phyloP scores from a whole-genome alignment of 2,329 filamentous ascomycete species.

The Leptographium radiaticola region DNA sequence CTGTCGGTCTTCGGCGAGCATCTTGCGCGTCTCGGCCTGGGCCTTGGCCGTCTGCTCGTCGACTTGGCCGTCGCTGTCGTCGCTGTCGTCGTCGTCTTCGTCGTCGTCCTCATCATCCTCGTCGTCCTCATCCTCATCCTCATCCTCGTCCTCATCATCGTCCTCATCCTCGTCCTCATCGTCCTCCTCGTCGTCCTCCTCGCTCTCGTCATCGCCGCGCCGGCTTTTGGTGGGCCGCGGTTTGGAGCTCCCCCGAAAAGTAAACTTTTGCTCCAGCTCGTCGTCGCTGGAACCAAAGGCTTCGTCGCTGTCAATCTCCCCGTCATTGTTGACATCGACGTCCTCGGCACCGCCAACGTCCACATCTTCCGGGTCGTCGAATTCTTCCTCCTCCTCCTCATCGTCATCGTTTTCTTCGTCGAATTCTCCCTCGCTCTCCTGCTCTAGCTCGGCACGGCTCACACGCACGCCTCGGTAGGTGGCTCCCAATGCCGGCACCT shows the following conservation, averaged over 20 bases:
- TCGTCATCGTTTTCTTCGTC: slow-evolving; percentile 34
- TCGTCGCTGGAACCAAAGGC: slow-evolving; percentile 78
- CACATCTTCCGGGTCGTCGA: slow-evolving; percentile 42
- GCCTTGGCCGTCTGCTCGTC: slow-evolving; percentile 18
- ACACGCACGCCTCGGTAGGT: slow-evolving; percentile 70
- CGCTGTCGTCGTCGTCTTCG: slow-evolving; percentile 24
- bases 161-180: slow-evolving; percentile 17
- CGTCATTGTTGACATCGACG: slow-evolving; percentile 40
- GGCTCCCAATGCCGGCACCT: slow-evolving; percentile 56
- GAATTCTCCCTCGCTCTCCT: slow-evolving; percentile 40
- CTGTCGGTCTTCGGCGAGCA: slow-evolving; percentile 57
- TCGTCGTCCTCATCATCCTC: slow-evolving; percentile 33
- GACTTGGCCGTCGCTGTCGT: slow-evolving; percentile 19
- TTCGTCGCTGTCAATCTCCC: slow-evolving; percentile 48
- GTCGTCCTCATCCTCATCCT: slow-evolving; percentile 22
- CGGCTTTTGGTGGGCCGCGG: slow-evolving; percentile 17
- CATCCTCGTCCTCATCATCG: slow-evolving; percentile 21
- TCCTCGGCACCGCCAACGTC: slow-evolving; percentile 38
- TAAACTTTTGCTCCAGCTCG: slow-evolving; percentile 66
- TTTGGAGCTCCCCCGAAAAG: slow-evolving; percentile 45
- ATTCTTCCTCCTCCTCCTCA: slow-evolving; percentile 29
- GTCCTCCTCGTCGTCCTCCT: slow-evolving; percentile 19
- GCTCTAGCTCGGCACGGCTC: slow-evolving; percentile 53
- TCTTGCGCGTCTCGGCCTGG: slow-evolving; percentile 49
- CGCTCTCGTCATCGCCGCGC: slow-evolving; percentile 18